Percentiles rank a stretch among this genome's conserved stretches.
These are phyloP conservation scores for Mycosarcoma maydis DNA, from an alignment of 1,284 basidiomycete genomes.

Conservation along the genomic window DNA sequence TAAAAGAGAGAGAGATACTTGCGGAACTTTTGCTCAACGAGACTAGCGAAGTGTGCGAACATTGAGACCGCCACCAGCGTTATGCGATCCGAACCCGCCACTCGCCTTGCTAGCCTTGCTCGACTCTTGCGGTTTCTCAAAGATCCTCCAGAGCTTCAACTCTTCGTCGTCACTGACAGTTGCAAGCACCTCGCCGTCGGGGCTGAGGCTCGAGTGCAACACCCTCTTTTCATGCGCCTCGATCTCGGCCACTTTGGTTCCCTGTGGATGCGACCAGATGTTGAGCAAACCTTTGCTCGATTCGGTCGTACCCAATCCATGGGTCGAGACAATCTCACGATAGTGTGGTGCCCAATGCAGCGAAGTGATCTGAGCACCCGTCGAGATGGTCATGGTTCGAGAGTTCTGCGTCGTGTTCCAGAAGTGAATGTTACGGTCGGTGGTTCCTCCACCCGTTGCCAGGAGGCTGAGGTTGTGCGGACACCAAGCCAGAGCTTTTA, in stretches of 20 bases:
- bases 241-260: conserved; percentile 60
- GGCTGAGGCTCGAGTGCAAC: conserved; percentile 57
- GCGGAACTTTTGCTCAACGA: too few relatives aligned
- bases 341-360: conserved; percentile 87
- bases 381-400: conserved; percentile 60
- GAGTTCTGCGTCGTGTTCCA: conserved; percentile 72
- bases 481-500: conserved; percentile 87
- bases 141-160: conserved; percentile 66
- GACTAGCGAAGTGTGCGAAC: conserved; percentile 39
- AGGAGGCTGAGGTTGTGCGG: conserved; percentile 93
- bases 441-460: conserved; percentile 92
- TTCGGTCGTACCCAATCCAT: conserved; percentile 72
- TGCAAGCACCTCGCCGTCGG: conserved; percentile 64
- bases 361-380: conserved; percentile 84
- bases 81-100: conserved; percentile 20
- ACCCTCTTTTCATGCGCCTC: conserved; percentile 63
- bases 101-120: conserved; percentile 34
- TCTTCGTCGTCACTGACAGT: conserved; percentile 65
- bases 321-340: conserved; percentile 90
- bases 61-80: conserved; percentile 16
- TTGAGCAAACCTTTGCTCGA: conserved; percentile 55
- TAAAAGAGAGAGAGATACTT: too few relatives aligned
- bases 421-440: conserved; percentile 90
- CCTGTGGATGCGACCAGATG: conserved; percentile 63
- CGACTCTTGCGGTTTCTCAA: conserved; percentile 56